Evolutionary conservation across 768 basidiomycete species (phyloP).

Genomic region (Tricholoma bakamatsutake): DNA sequence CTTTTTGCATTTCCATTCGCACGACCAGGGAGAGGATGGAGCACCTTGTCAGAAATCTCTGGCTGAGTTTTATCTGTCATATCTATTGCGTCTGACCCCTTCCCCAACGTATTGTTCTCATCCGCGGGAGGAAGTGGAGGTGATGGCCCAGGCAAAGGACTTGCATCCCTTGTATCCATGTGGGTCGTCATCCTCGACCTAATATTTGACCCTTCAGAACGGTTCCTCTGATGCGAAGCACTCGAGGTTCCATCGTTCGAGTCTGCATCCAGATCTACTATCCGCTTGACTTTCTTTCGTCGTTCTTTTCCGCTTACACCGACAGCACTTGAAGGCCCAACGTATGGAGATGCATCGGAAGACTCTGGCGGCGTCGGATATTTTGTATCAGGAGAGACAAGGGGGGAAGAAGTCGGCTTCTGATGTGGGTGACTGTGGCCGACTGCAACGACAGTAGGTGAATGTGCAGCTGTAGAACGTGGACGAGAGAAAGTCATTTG

Average conservation of each 20-base stretch:
- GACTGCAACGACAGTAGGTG: slow-evolving; percentile 59
- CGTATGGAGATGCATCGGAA: slow-evolving; percentile 39
- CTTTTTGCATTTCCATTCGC: background rate
- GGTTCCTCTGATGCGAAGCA: slow-evolving; percentile 24
- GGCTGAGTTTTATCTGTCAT: background rate
- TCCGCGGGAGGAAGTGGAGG: slow-evolving; percentile 5
- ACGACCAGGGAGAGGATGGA: background rate
- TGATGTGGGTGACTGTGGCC: slow-evolving; percentile 29
- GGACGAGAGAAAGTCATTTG: slow-evolving; percentile 48
- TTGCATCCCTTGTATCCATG: slow-evolving; percentile 10
- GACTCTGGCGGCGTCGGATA: slow-evolving; percentile 34
- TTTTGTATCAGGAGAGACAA: slow-evolving; percentile 10
- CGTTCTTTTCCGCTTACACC: slow-evolving; percentile 37
- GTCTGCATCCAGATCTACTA: slow-evolving; percentile 70
- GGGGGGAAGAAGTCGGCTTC: slow-evolving; percentile 16
- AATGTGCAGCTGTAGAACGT: slow-evolving; percentile 41
- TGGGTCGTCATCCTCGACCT: slow-evolving; percentile 19
- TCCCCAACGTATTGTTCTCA: slow-evolving; percentile 15
- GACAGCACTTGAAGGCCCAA: slow-evolving; percentile 29
- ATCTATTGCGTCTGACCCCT: slow-evolving; percentile 5
- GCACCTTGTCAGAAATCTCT: slow-evolving; percentile 1
- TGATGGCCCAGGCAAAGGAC: background rate
- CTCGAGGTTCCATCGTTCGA: slow-evolving; percentile 28
- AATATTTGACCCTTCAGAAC: slow-evolving; percentile 23
- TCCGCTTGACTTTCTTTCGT: slow-evolving; percentile 63